Base-by-base conservation (phyloP, 2,329 filamentous ascomycete species). In the Alternaria consortialis region DNA sequence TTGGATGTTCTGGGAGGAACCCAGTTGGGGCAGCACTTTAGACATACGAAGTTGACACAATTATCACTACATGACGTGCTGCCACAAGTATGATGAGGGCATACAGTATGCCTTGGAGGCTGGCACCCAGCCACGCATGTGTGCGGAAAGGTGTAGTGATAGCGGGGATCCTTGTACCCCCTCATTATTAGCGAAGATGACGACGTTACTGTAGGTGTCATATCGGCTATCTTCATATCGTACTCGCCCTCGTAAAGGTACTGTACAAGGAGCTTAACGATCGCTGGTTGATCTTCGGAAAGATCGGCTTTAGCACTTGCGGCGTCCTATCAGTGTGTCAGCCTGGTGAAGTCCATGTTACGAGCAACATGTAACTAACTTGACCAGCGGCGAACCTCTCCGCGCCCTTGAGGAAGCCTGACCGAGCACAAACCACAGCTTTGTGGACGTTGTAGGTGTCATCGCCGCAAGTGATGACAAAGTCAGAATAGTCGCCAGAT, bases 181-280 rank as follows among this genome's bases (percentile, higher is more conserved):
- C 20, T 20, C 20, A 20, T 2, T 20, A 20, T 20, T 20, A 20
- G 20, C 20, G 20, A 20, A 20, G 20, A 20, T 2, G 20, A 20
- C 20, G 2, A 2, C 20, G 20, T 20, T 20, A 20, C 20, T 2
- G 20, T 20, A 20, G 20, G 20, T 20, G 20, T n/a, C 34, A 37
- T 17, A 2, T 37, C 15, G 7, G 15, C 13, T n/a, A 37, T 13
- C 34, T 17, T 37, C 13, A 37, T 2, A 7, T 37, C 4, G 40
- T 71, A 71, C 2, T 69, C 64, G 17, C 37, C 60, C 27, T 70
- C 67, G 46, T 71, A 73, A 5, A 71, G 31, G 34, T 64, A 73
- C 25, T 64, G 53, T 2, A 71, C 17, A 11, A 70, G 51, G 1
- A 61, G 39, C 36, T 64, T 64, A 0, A 71, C 27, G 3, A 53